A percentile compares a stretch with the other conserved stretches of the same genome.
Conservation (phyloP, 305 asterid genomes). For the Nicotiana rustica region DNA sequence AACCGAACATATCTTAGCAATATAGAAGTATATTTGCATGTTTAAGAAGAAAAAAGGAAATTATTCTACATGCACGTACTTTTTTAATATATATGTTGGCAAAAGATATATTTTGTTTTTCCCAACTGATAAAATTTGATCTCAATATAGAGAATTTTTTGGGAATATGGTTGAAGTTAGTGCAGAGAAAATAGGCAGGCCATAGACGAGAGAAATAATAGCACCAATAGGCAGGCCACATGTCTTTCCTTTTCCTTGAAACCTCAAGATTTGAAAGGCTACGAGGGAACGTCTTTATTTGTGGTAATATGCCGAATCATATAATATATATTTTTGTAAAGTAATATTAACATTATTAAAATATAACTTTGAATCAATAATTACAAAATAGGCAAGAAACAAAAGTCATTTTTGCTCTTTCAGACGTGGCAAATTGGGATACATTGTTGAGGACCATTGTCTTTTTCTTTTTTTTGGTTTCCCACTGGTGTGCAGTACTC, state of each 20-base stretch:
- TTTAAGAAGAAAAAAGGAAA: neutral
- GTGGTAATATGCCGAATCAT: neutral
- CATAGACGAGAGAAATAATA: neutral
- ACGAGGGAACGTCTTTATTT: neutral
- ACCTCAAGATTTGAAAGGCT: neutral
- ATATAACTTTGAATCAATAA: too few relatives aligned
- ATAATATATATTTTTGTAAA: too few relatives aligned
- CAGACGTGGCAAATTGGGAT: too few relatives aligned
- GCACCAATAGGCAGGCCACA: too few relatives aligned
- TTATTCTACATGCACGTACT: neutral
- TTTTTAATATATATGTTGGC: neutral
- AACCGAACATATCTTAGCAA: neutral
- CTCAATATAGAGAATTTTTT: neutral
- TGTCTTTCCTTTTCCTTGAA: neutral
- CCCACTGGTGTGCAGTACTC: too few relatives aligned
- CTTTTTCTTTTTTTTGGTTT: too few relatives aligned
- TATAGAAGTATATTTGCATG: neutral
- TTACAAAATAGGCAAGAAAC: too few relatives aligned
- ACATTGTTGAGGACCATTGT: too few relatives aligned
- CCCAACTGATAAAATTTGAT: neutral
- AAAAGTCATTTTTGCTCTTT: too few relatives aligned
- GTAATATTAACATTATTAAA: too few relatives aligned
- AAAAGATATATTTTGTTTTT: neutral
- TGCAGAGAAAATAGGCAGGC: neutral
- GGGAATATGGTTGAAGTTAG: neutral